A percentile compares a stretch with the other conserved stretches of the same genome.
Evolutionary conservation across 495 filamentous ascomycete species (phyloP).

Genomic region (Xylaria flabelliformis): DNA sequence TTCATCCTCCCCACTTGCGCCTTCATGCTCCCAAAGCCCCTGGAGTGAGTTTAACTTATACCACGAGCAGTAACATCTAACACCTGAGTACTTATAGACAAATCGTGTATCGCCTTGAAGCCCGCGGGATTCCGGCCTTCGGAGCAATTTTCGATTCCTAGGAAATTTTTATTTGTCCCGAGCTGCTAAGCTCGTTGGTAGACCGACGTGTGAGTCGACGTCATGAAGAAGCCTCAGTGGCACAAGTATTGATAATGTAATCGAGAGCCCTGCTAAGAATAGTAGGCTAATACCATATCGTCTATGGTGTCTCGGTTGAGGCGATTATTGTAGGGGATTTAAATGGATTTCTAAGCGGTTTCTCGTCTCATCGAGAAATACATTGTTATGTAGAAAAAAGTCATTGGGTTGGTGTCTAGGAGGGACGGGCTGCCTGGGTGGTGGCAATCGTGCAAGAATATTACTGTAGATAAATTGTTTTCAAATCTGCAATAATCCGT

Average conservation of each 20-base stretch:
- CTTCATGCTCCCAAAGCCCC: not conserved
- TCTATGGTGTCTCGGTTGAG: not conserved
- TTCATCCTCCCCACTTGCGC: not conserved
- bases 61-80: not conserved
- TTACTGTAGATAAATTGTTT: not conserved
- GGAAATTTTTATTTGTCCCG: constrained; percentile 25
- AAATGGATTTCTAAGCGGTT: not conserved
- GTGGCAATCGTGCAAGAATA: not conserved
- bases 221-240: not conserved
- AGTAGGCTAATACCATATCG: not conserved
- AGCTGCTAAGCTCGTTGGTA: not conserved
- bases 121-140: constrained; percentile 67
- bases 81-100: constrained; percentile 32
- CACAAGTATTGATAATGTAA: not conserved
- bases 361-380: not conserved
- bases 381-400: not conserved
- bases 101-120: constrained; percentile 70
- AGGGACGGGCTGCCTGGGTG: not conserved
- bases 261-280: not conserved
- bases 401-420: not conserved
- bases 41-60: not conserved
- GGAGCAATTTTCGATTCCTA: constrained; percentile 78
- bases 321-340: not conserved
- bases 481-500: not conserved
- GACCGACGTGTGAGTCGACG: not conserved